These are phyloP conservation scores for Leucosporidium creatinivorum DNA, from an alignment of 768 basidiomycete genomes.

Conservation along the genomic window DNA sequence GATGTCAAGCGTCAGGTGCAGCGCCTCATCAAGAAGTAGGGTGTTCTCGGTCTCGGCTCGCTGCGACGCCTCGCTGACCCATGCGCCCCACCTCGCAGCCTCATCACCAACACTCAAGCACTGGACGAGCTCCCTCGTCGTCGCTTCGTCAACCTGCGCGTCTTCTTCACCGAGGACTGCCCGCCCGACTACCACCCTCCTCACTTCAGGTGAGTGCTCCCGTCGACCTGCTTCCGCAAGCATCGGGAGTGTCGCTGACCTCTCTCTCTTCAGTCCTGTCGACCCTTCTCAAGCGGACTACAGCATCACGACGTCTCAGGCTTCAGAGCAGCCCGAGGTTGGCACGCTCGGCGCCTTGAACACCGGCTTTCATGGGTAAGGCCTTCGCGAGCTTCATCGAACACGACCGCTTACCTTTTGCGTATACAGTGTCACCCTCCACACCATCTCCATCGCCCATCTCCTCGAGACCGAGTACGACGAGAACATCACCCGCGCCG, in stretches of 20 bases:
- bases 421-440: slow-evolving; percentile 24
- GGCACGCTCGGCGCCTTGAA: slow-evolving; percentile 18
- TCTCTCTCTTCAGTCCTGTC: background rate
- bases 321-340: slow-evolving; percentile 22
- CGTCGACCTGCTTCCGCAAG: too few relatives aligned
- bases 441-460: slow-evolving; percentile 47
- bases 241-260: background rate
- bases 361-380: slow-evolving; percentile 33
- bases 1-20: slow-evolving; percentile 41
- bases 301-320: slow-evolving; percentile 22
- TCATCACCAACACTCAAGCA: slow-evolving; percentile 28
- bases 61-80: background rate
- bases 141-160: slow-evolving; percentile 79
- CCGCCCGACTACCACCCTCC: slow-evolving; percentile 80
- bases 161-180: slow-evolving; percentile 71
- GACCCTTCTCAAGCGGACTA: slow-evolving; percentile 1
- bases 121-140: slow-evolving; percentile 49
- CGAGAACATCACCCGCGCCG: slow-evolving; percentile 14
- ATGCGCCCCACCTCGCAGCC: background rate
- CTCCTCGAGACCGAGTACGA: slow-evolving; percentile 58
- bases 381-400: background rate
- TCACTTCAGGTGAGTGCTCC: slow-evolving; percentile 47
- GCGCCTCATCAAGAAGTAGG: slow-evolving; percentile 61
- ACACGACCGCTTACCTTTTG: background rate
- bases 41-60: too few relatives aligned